A percentile compares a stretch with the other conserved stretches of the same genome.
These are phyloP conservation scores for Sphagnurus paluster DNA, from an alignment of 1,284 basidiomycete genomes.

Conservation along the genomic window DNA sequence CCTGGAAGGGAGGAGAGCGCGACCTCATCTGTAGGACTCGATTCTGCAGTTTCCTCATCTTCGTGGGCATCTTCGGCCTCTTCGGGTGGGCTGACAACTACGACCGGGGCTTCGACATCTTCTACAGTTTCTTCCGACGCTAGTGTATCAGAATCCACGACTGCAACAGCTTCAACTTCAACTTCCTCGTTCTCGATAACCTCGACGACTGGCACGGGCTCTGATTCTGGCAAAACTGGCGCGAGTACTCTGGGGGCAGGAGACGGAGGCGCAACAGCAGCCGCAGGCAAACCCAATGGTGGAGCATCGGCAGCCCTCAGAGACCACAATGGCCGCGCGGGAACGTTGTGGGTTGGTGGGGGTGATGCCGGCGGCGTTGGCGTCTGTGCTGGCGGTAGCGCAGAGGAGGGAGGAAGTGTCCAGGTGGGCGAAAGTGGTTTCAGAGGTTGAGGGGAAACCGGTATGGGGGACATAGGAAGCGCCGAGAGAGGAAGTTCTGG, in stretches of 20 bases:
- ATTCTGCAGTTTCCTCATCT: not conserved
- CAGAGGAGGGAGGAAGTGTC: conserved; percentile 27
- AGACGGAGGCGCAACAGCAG: not conserved
- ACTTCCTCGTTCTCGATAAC: too few species aligned
- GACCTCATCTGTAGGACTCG: not conserved
- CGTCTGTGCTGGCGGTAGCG: conserved; percentile 20
- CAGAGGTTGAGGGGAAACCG: conserved; percentile 8
- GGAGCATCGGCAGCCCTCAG: conserved; percentile 29
- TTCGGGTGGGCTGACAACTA: not conserved
- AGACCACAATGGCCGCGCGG: conserved; percentile 28
- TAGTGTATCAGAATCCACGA: too few species aligned
- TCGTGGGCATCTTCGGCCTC: not conserved
- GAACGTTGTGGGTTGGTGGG: conserved; percentile 3
- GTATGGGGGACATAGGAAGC: conserved; percentile 1
- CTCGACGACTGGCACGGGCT: too few species aligned
- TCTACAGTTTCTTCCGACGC: too few species aligned
- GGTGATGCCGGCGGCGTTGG: conserved; percentile 16
- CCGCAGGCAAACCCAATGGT: conserved; percentile 25
- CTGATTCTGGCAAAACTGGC: too few species aligned
- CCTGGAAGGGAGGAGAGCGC: conserved; percentile 17
- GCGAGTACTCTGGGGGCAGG: not conserved
- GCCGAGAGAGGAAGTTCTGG: conserved; percentile 15
- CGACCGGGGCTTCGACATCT: too few species aligned
- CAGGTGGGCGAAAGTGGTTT: conserved; percentile 21
- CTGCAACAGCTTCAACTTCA: not conserved